A percentile compares a stretch with the other conserved stretches of the same genome.
Conservation (phyloP, 371 early-diverging fungal species). For the Saksenaea oblongispora region DNA sequence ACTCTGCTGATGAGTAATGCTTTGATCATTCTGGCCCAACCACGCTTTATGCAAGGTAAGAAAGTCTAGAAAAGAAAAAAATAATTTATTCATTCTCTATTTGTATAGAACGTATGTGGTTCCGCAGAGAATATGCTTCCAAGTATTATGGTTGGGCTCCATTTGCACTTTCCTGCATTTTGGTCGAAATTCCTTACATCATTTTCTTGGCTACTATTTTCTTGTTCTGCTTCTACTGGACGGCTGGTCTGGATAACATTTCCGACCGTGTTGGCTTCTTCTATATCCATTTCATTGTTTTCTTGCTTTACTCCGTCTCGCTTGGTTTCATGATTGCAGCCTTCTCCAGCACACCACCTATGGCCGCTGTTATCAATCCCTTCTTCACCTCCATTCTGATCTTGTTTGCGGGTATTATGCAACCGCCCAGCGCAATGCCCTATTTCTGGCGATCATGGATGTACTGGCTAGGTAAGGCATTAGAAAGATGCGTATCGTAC, state of each 20-base stretch:
- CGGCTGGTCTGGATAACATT: constrained; percentile 58
- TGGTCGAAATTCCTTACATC: constrained; percentile 68
- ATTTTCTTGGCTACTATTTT: constrained; percentile 54
- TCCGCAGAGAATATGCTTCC: constrained; percentile 70
- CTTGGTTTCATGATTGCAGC: constrained; percentile 63
- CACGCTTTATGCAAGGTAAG: constrained; percentile 61
- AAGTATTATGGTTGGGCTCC: constrained; percentile 76
- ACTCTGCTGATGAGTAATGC: constrained; percentile 66
- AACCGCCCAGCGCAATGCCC: constrained; percentile 67
- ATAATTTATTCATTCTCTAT: neutral
- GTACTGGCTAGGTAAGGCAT: constrained; percentile 64
- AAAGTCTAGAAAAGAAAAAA: neutral
- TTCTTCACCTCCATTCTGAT: constrained; percentile 72
- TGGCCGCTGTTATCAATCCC: constrained; percentile 75
- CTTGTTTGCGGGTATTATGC: constrained; percentile 76
- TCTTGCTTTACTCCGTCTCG: constrained; percentile 67
- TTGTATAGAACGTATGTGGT: constrained; percentile 59
- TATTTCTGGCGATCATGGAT: constrained; percentile 79
- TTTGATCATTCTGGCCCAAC: constrained; percentile 72
- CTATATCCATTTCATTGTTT: constrained; percentile 60
- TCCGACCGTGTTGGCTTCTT: constrained; percentile 64
- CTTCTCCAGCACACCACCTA: constrained; percentile 56
- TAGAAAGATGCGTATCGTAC: neutral
- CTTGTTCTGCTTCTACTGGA: constrained; percentile 73
- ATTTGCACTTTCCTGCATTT: constrained; percentile 57